Base-by-base conservation (phyloP, 2,329 filamentous ascomycete genomes). In the Aspergillus sp. region DNA sequence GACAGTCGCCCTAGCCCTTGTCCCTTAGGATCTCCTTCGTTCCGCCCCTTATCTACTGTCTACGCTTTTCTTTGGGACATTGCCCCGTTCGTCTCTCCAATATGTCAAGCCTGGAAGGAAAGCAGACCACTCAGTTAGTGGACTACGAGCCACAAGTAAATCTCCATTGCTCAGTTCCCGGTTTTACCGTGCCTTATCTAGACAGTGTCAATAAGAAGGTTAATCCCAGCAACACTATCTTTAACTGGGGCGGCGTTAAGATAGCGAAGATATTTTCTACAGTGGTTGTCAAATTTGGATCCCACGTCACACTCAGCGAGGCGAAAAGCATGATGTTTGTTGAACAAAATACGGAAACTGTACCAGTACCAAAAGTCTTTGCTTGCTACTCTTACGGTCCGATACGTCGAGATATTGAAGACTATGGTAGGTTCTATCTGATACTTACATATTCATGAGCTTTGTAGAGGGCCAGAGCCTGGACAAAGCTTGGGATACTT, bases 391-490 rank as follows among this genome's bases (percentile, higher is more conserved):
- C 49, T 7, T 47, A 52, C 13, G 44, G 51, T 6, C 51, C 44
- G 2, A 51, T 56, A 13, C 4, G 43, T 30, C 34, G 49, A 27
- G 51, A 52, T 37, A n/a, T 46, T 12, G 32, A 13, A 6, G 49
- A 55, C 30, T 52, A 51, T 19, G 44, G 49, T 7, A 46, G 42
- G n/a, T n/a, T 27, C 27, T 49, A 7, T 51, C 42, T 19, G 50
- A 55, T 48, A 48, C 49, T 4, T 56, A 56, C 12, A 51, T 56
- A 27, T 53, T 54, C 27, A 56, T 56, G 47, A 44, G 40, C 27
- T 48, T 47, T 30, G 42, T 51, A 7, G 45, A 45, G 7, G 48
- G 52, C 0, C 29, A 49, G 29, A 47, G 26, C 6, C 43, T 55
- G 28, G 41, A 56, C 27, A 41, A 19, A 12, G 32, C 27, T 27